Conservation (phyloP, 352 stramenopile genomes). For the Globisporangium lucens region DNA sequence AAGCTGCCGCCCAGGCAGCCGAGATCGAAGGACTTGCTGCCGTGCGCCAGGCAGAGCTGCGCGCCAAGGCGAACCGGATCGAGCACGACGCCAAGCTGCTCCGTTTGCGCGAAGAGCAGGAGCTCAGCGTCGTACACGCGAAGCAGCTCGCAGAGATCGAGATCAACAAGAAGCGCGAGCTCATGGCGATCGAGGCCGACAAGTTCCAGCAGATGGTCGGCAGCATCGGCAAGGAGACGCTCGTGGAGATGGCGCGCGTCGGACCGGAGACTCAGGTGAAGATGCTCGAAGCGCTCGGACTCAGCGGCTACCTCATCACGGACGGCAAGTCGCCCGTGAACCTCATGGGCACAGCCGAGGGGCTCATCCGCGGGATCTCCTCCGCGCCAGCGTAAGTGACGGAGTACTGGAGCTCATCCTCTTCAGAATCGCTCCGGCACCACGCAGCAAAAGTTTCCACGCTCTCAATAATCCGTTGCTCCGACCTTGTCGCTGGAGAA, state of each 20-base stretch:
- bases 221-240: conserved; percentile 70
- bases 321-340: conserved; percentile 83
- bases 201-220: conserved; percentile 83
- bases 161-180: conserved; percentile 70
- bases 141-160: conserved; percentile 66
- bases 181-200: conserved; percentile 75
- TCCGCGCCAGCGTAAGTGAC: conserved; percentile 24
- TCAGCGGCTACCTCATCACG: conserved; percentile 84
- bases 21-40: conserved; percentile 72
- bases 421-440: not conserved
- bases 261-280: conserved; percentile 76
- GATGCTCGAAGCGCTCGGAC: conserved; percentile 68
- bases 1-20: conserved; percentile 56
- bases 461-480: not conserved
- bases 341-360: conserved; percentile 66
- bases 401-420: not conserved
- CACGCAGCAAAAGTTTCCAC: not conserved
- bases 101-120: conserved; percentile 58
- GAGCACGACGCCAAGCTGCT: conserved; percentile 60
- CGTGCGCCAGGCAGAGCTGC: conserved; percentile 68
- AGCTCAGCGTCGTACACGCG: conserved; percentile 49
- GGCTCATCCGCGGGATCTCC: conserved; percentile 71
- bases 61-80: conserved; percentile 60
- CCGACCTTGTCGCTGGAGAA: not conserved
- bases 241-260: conserved; percentile 67